Conservation (phyloP, 345 rosid species). For the Ailanthus altissimus region DNA sequence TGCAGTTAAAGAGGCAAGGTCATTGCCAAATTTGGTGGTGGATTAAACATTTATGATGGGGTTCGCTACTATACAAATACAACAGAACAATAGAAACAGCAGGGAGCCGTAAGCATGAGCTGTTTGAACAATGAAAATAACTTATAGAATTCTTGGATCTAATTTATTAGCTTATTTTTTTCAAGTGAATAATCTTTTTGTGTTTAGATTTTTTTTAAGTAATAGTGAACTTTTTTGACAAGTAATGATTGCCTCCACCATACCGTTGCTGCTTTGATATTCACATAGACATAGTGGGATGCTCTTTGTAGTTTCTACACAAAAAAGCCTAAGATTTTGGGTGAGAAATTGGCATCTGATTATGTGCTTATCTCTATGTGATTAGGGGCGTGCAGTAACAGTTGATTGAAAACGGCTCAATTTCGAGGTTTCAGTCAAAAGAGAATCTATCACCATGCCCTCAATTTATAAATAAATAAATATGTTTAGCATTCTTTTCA, state of each 20-base stretch:
- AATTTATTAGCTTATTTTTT: neutral
- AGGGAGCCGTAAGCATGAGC: neutral
- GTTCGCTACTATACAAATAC: too few relatives aligned
- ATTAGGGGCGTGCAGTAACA: neutral
- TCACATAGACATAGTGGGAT: too few relatives aligned
- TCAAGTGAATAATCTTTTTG: neutral
- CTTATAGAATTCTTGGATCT: neutral
- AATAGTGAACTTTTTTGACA: neutral
- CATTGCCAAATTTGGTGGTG: neutral
- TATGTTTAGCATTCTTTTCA: neutral
- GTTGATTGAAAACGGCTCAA: neutral
- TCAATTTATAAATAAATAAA: neutral
- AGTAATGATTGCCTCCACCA: constrained; percentile 9
- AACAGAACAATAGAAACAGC: too few relatives aligned
- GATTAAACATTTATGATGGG: too few relatives aligned
- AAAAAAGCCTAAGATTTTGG: neutral
- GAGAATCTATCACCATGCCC: neutral
- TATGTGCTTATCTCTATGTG: neutral
- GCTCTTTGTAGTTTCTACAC: constrained; percentile 6
- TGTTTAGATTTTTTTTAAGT: neutral
- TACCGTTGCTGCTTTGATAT: neutral
- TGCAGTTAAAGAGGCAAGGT: neutral
- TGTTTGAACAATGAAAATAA: neutral
- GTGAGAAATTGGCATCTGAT: neutral
- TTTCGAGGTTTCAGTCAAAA: neutral